Conservation (phyloP, 2,329 filamentous ascomycete species). For the Lojkania enalia region DNA sequence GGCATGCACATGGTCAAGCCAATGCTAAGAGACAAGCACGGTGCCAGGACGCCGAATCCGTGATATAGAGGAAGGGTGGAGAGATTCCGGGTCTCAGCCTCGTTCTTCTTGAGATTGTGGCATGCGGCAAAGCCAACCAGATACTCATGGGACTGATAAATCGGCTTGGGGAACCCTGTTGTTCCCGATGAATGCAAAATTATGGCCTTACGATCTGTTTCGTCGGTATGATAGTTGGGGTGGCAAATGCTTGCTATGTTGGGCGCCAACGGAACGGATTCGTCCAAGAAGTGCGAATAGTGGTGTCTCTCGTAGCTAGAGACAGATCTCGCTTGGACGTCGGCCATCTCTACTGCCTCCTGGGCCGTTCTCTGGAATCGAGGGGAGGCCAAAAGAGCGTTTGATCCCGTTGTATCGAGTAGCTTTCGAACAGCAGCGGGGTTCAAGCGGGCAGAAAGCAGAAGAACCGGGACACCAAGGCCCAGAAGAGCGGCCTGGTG, state of each 20-base stretch:
- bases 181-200: constrained; percentile 57
- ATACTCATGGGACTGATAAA: constrained; percentile 57
- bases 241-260: not conserved
- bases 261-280: not conserved
- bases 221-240: too few species aligned
- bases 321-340: too few species aligned
- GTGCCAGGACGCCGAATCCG: constrained; percentile 38
- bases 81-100: constrained; percentile 21
- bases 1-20: not conserved
- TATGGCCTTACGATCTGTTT: constrained; percentile 36
- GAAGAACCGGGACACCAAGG: constrained; percentile 23
- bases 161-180: constrained; percentile 64
- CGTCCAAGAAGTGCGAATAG: not conserved
- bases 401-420: not conserved
- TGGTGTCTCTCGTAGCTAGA: not conserved
- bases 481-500: constrained; percentile 28
- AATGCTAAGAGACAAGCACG: constrained; percentile 31
- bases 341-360: not conserved
- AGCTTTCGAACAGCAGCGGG: not conserved
- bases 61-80: constrained; percentile 44
- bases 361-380: not conserved
- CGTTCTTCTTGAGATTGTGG: constrained; percentile 3
- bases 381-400: not conserved
- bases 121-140: constrained; percentile 5
- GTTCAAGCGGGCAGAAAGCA: not conserved